Evolutionary conservation across 495 filamentous ascomycete genomes (phyloP).

Genomic region (Astrothelium macrocarpum): DNA sequence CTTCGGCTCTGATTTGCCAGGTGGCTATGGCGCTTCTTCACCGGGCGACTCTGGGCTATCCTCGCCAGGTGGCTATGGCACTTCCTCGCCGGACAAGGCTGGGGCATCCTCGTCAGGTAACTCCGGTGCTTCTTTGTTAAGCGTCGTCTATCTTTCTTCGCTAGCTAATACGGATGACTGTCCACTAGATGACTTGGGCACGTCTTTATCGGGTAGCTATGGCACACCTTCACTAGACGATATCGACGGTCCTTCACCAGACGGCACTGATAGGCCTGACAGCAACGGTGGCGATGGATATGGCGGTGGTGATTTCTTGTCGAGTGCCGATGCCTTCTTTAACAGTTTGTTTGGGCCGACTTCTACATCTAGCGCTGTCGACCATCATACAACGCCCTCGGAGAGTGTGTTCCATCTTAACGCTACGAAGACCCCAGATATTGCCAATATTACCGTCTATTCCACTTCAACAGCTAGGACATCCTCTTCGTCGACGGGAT

Average conservation of each 20-base stretch:
- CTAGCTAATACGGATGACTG: not conserved
- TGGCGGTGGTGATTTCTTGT: not conserved
- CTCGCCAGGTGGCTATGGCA: not conserved
- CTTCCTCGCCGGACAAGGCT: not conserved
- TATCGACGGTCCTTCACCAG: not conserved
- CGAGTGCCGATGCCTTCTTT: not conserved
- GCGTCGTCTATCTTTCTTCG: no score
- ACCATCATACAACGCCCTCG: not conserved
- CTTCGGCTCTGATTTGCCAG: not conserved
- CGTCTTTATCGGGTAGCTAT: not conserved
- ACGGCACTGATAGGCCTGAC: not conserved
- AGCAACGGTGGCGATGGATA: not conserved
- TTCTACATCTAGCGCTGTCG: not conserved
- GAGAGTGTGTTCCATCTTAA: not conserved
- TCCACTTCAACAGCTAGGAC: not conserved
- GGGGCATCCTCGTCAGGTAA: not conserved
- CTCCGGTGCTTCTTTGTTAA: no score
- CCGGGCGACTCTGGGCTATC: not conserved
- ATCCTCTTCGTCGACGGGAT: not conserved
- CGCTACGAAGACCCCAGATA: not conserved
- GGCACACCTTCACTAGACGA: not conserved
- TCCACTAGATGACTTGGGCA: not conserved
- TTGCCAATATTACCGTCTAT: not conserved
- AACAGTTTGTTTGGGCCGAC: not conserved
- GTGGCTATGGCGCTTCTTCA: not conserved